phyloP scores from a whole-genome alignment of 192 early-diverging fungal genomes.

The Linnemannia elongata region DNA sequence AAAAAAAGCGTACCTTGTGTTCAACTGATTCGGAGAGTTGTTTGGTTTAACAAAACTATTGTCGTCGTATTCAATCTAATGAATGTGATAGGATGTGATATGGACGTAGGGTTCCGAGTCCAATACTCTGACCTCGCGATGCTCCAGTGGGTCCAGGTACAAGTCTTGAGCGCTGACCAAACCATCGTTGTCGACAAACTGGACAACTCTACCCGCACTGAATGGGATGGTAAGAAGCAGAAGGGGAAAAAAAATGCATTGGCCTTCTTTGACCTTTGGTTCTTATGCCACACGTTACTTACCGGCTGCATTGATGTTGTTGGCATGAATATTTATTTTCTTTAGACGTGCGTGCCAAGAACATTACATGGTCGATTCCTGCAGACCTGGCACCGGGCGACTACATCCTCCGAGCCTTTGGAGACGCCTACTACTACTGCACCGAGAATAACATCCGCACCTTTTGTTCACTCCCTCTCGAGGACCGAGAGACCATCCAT shows the following conservation, averaged over 20 bases:
- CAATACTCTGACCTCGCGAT: slow-evolving; percentile 50
- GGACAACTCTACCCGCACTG: slow-evolving; percentile 33
- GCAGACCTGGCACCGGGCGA: slow-evolving; percentile 13
- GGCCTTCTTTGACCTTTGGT: neutral
- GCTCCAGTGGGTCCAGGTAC: slow-evolving; percentile 40
- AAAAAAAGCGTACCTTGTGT: neutral
- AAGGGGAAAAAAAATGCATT: neutral
- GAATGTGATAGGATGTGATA: slow-evolving; percentile 25
- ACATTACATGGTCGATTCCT: slow-evolving; percentile 40
- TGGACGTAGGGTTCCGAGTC: slow-evolving; percentile 38
- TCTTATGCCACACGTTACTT: neutral
- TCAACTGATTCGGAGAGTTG: neutral
- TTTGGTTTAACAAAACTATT: neutral
- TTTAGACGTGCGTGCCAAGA: slow-evolving; percentile 25
- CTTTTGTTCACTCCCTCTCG: slow-evolving; percentile 15
- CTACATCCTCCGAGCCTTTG: slow-evolving; percentile 43
- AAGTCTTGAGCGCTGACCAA: slow-evolving; percentile 15
- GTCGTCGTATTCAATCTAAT: neutral
- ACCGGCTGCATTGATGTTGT: neutral
- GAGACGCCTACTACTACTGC: slow-evolving; percentile 23
- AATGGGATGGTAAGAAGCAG: slow-evolving; percentile 30
- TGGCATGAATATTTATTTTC: neutral
- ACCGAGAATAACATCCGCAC: slow-evolving; percentile 5
- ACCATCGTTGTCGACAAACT: slow-evolving; percentile 20
- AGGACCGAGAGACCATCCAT: slow-evolving; percentile 26